Conservation (phyloP, 495 filamentous ascomycete genomes). For the Neurospora africana region DNA sequence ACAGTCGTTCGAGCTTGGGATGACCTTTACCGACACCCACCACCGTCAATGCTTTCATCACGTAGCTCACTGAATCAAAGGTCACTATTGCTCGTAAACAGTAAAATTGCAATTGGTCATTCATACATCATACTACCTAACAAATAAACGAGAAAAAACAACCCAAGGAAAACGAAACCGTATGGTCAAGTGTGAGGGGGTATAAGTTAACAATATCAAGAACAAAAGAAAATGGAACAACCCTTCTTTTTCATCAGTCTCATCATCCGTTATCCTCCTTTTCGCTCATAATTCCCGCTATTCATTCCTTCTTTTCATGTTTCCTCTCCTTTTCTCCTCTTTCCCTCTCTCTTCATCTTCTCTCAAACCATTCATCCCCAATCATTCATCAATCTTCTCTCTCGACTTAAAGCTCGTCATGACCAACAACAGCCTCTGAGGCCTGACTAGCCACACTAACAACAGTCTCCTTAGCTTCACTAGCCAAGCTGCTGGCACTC, state of each 20-base stretch:
- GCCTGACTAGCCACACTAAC: constrained; percentile 10
- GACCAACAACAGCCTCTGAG: constrained; percentile 8
- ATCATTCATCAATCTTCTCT: too few species aligned
- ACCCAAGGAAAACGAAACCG: neutral
- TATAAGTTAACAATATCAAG: neutral
- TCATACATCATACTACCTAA: neutral
- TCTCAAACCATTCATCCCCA: neutral
- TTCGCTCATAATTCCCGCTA: neutral
- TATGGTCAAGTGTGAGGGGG: neutral
- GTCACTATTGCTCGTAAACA: neutral
- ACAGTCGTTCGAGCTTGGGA: too few species aligned
- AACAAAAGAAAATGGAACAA: neutral
- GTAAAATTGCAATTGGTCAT: neutral
- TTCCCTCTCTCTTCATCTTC: neutral
- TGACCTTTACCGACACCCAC: too few species aligned
- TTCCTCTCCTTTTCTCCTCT: neutral
- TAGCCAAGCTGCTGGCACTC: constrained; percentile 26
- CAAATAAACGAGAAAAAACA: neutral
- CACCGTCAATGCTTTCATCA: too few species aligned
- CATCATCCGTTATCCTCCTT: neutral
- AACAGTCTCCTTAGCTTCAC: constrained; percentile 25
- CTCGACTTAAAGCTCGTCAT: neutral
- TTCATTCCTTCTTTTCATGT: neutral
- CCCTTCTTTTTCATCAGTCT: neutral
- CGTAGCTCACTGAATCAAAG: too few species aligned